Evolutionary conservation across 352 stramenopile genomes (phyloP), one percentile per base, ranked within the genome.

Genomic region (Phytophthora hybrid): DNA sequence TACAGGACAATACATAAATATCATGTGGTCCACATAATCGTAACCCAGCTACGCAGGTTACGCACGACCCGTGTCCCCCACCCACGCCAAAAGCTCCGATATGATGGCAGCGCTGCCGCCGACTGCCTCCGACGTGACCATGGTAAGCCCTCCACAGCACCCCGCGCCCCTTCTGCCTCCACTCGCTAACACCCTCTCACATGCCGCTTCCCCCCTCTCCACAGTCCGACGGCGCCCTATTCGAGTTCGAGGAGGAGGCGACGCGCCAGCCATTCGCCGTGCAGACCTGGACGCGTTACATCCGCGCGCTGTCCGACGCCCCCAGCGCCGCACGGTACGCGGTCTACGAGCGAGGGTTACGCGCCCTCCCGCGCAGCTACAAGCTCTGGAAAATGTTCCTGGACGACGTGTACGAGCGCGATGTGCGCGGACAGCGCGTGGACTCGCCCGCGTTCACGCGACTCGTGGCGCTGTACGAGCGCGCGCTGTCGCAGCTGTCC

Each of bases 361-460:
- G 85, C 16, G 73, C 76, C 46, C 81, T 99, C 1, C 96, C 96
- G 19, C 83, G 91, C 59, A 98, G 90, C 78, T 99, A 98, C 84
- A 99, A 99, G 79, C 89, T 99, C 19, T 99, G 97, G 96, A 96
- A 98, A 60, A 61, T 79, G 65, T 97, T 94, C 66, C 79, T 95
- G 74, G 84, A 93, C 71, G 83, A 97, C 44, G 74, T 81, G 54
- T 84, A 89, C 71, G 88, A 88, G 59, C 66, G 58, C 16, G 69
- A 87, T 34, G 87, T 86, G 63, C 91, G 92, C n/a, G 87, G 87
- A 34, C 73, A 83, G 64, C 82, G 89, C 18, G 77, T 91, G 18
- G 85, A 98, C 65, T 71, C 75, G 10, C 75, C 74, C 0, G 52
- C 64, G 6, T 89, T 82, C 56, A 47, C 63, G 21, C 58, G 80